phyloP scores from a whole-genome alignment of 768 basidiomycete genomes.

The Mrakia hoshinonis region DNA sequence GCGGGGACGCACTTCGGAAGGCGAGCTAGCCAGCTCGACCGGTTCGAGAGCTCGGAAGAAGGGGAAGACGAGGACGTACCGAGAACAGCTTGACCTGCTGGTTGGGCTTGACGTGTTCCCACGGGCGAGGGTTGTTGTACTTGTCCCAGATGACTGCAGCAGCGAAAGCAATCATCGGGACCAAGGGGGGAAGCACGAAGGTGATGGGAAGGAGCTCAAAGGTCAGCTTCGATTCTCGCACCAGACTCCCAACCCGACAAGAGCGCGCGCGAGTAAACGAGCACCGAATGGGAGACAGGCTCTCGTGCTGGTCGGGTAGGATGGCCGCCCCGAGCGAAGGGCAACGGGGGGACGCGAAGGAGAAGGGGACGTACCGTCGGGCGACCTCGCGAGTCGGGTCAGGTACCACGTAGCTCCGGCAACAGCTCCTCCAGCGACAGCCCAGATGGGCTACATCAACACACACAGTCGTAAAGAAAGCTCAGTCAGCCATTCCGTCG shows the following conservation, averaged over 20 bases:
- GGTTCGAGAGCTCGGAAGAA: not conserved
- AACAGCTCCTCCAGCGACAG: constrained; percentile 30
- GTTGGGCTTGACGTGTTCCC: constrained; percentile 33
- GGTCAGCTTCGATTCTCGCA: not conserved
- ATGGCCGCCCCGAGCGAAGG: too few species aligned
- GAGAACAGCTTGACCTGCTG: constrained; percentile 33
- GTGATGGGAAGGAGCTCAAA: not conserved
- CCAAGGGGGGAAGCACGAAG: not conserved
- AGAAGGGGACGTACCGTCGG: constrained; percentile 21
- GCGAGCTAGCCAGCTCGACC: too few species aligned
- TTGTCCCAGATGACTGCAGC: constrained; percentile 27
- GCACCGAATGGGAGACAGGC: too few species aligned
- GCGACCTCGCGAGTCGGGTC: constrained; percentile 30
- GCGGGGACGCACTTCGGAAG: too few species aligned
- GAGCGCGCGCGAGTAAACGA: too few species aligned
- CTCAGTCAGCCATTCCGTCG: not conserved
- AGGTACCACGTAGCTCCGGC: constrained; percentile 28
- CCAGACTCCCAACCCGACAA: too few species aligned
- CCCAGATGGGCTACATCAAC: constrained; percentile 6
- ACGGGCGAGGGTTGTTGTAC: constrained; percentile 34
- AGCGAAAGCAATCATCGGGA: not conserved
- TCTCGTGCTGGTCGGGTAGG: too few species aligned
- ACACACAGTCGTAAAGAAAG: not conserved
- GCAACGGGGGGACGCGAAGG: too few species aligned
- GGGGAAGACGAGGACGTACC: constrained; percentile 13